Conservation (phyloP, 441 rosid genomes). For the Kokia cookei region DNA sequence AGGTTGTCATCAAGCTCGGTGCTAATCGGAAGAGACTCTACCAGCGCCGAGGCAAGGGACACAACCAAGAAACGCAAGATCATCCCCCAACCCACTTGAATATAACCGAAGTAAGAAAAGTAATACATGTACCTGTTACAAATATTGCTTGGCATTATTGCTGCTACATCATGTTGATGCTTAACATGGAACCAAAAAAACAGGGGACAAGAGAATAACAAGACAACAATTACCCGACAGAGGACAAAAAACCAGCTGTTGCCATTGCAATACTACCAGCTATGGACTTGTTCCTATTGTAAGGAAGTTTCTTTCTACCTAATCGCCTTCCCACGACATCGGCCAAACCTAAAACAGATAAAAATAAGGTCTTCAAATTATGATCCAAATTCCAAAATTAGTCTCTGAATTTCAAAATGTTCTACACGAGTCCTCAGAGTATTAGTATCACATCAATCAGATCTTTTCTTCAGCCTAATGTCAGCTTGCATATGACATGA, state of each 20-base stretch:
- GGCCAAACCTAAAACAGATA: constrained; percentile 53
- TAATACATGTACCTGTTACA: constrained; percentile 58
- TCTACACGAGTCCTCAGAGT: too few relatives aligned
- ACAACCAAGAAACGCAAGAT: constrained; percentile 51
- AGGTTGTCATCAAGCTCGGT: constrained; percentile 82
- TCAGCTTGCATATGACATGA: too few relatives aligned
- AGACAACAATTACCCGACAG: constrained; percentile 34
- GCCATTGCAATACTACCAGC: constrained; percentile 80
- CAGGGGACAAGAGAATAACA: background rate
- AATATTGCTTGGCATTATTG: constrained; percentile 1
- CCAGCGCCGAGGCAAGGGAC: constrained; percentile 61
- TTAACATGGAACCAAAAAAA: background rate
- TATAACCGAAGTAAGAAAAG: constrained; percentile 67
- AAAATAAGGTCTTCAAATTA: background rate
- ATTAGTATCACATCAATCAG: too few relatives aligned
- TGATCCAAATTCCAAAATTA: background rate
- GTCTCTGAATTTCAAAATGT: background rate
- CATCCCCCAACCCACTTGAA: constrained; percentile 41
- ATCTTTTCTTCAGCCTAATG: too few relatives aligned
- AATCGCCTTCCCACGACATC: constrained; percentile 68
- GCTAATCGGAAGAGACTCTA: constrained; percentile 84
- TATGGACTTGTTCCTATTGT: constrained; percentile 63
- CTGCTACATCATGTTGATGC: background rate
- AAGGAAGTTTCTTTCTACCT: constrained; percentile 59
- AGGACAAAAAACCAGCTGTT: constrained; percentile 58